Conservation (phyloP, 257 asterid species). For the Sherardia arvensis region DNA sequence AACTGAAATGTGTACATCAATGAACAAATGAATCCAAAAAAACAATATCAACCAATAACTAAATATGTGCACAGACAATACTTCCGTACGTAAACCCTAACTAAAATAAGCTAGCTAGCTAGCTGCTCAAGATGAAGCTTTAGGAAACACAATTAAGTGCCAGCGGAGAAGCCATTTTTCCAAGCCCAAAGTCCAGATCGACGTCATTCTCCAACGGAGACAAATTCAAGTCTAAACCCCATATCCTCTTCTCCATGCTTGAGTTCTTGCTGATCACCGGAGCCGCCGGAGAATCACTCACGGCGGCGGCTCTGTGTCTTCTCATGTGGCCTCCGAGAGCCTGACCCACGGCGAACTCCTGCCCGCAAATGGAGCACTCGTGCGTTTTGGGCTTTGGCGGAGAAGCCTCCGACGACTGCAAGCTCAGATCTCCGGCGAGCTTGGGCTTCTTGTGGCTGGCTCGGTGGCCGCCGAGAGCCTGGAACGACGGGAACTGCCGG, state of each 20-base stretch:
- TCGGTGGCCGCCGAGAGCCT: conserved; percentile 39
- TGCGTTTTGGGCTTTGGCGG: conserved; percentile 25
- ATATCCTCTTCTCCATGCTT: conserved; percentile 4
- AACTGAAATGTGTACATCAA: neutral
- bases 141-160: neutral
- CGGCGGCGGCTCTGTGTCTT: conserved; percentile 17
- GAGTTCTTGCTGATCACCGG: conserved; percentile 1
- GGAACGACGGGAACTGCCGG: conserved; percentile 32
- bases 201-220: conserved; percentile 28
- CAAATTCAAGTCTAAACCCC: conserved; percentile 36
- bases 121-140: neutral
- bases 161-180: conserved; percentile 12
- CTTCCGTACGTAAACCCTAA: neutral
- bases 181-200: conserved; percentile 19
- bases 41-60: neutral
- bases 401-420: conserved; percentile 8
- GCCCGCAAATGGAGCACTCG: conserved; percentile 34
- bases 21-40: neutral
- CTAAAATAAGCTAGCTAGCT: neutral
- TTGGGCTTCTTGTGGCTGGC: conserved; percentile 37
- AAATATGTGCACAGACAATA: neutral
- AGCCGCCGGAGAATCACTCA: neutral
- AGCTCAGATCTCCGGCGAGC: conserved; percentile 12
- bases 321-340: conserved; percentile 45
- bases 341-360: conserved; percentile 29